Evolutionary conservation across 345 rosid genomes (phyloP), one percentile per base, ranked within the genome.

Genomic region (Linum trigynum): DNA sequence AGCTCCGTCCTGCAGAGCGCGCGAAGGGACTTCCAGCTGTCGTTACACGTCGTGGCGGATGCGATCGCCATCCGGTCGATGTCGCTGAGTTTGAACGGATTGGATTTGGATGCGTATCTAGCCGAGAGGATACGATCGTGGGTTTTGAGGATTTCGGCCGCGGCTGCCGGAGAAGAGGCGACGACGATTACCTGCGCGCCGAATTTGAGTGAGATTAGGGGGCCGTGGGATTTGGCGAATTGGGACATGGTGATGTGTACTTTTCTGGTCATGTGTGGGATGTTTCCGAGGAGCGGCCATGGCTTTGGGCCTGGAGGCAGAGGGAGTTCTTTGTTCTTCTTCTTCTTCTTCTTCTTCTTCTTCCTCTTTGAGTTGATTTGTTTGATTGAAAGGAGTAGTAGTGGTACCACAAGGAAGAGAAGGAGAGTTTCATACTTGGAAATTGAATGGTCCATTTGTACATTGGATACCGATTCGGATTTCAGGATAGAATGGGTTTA

Each of bases 271-370:
- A 14, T 57, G 35, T 57, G 60, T 5, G 35, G 60, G 37, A 57
- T 6, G 38, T 57, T 57, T n/a, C 60, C 60, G 7, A 57, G 35
- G 36, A 57, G 11, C 3, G 60, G 60, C 60, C 35, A 57, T 57
- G 60, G 60, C 7, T 4, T 16, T 16, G 60, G 60, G 7, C 60
- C 60, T n/a, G 60, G 60, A n/a, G 60, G 60, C 3, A 57, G 60
- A 4, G 11, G 60, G 14, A 48, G 53, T 9, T 48, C 14, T 15
- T 48, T 48, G 53, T 3, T 6, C 12, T 48, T 48, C 3, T 11
- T 48, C n/a, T n/a, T n/a, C n/a, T n/a, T 23, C 32, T 23, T 23
- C 32, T 23, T 23, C 32, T 23, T 23, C 32, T 23, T 23, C 32
- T 23, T 23, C 32, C 32, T 23, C 32, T 23, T 23, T 23, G 32